Base-by-base conservation (phyloP, 1,284 basidiomycete genomes). In the Rhodotorula sp. region DNA sequence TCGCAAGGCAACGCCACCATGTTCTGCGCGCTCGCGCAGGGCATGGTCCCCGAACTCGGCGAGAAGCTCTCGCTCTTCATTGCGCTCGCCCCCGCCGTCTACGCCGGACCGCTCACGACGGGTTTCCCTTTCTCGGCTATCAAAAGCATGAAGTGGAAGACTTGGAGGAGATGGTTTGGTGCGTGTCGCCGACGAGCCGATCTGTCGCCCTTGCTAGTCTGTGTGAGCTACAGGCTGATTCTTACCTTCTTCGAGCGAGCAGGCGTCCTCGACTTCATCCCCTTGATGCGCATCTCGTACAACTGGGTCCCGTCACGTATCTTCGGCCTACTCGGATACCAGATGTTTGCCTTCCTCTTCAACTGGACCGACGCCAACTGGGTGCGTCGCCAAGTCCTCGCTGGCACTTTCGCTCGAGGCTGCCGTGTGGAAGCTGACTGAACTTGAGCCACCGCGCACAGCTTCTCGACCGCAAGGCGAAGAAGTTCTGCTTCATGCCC, bases 401-500 rank as follows among this genome's bases (percentile, higher is more conserved):
- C 24, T 52, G 1, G 13, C 47, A 2, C 2, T 4, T n/a, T 36
- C 39, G 27, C n/a, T 47, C 32, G 32, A 36, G 6, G 0, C 1
- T 15, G 17, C 9, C n/a, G 51, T 4, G 48, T 53, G n/a, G 30
- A 27, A 36, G 53, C 52, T 68, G 22, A 55, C 34, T 58, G 24
- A 47, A 7, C 19, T 20, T 29, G 17, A n/a, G n/a, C 47, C n/a
- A 22, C 34, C n/a, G 19, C 15, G 9, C 24, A 36, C 54, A 67
- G 83, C 81, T 85, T 19, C 78, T 79, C 47, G 79, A 84, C 24
- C 80, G 84, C 52, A 87, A 87, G 75, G 82, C 83, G 8, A 87
- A 87, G 75, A 86, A 86, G 84, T 87, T 87, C 80, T 79, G 86
- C 22, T 87, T 87, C 79, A 87, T 86, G 0, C 86, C 86, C 0